Percentiles rank a stretch among this genome's conserved stretches.
Evolutionary conservation across 257 asterid species (phyloP).

Genomic region (Petrea volubilis): DNA sequence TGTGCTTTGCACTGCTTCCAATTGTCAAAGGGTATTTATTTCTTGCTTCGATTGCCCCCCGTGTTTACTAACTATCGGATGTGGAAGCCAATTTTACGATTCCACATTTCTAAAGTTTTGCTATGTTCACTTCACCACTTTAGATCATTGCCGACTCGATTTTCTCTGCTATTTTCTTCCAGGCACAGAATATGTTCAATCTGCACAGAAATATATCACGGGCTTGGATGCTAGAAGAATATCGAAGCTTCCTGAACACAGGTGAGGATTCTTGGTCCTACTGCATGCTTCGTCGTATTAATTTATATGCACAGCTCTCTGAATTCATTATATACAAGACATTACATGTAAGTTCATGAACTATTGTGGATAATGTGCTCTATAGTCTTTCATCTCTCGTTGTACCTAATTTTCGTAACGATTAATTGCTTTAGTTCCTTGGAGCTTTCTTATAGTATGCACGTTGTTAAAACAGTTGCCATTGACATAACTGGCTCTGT

Average conservation of each 20-base stretch:
- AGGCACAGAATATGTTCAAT: conserved; percentile 88
- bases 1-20: conserved; percentile 89
- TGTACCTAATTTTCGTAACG: neutral
- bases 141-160: neutral
- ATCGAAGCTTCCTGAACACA: conserved; percentile 90
- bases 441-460: neutral
- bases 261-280: conserved; percentile 44
- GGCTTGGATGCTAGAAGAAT: conserved; percentile 98
- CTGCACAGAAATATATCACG: conserved; percentile 88
- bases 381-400: neutral
- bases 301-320: neutral
- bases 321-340: neutral
- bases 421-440: neutral
- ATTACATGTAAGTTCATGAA: neutral
- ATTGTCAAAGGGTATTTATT: conserved; percentile 64
- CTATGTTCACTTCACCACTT: neutral
- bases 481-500: conserved; percentile 11
- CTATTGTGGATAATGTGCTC: neutral
- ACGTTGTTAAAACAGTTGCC: neutral
- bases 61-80: neutral
- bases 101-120: neutral
- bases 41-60: conserved; percentile 15
- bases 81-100: neutral
- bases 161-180: conserved; percentile 18
- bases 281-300: conserved; percentile 4